Evolutionary conservation across 2,329 filamentous ascomycete genomes (phyloP), one percentile per base, ranked within the genome.

Genomic region (Parastagonospora avenae): DNA sequence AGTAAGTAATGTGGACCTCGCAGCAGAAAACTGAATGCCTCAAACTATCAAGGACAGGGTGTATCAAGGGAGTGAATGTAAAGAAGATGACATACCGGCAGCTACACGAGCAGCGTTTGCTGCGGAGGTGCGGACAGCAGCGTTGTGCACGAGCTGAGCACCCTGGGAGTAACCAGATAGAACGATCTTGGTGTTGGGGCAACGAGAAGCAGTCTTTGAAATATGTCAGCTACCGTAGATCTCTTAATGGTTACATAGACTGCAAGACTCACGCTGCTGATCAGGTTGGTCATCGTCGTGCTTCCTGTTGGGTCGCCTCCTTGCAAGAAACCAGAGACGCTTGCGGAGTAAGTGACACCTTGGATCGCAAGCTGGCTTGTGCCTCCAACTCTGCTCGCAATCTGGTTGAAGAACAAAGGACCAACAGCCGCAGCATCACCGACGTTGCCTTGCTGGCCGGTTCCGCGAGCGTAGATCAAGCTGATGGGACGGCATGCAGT

Each of bases 401-500:
- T 65, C 5, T 75, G 74, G 28, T 77, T 71, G 64, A 81, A 80
- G 65, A 84, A 78, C 1, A 76, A 73, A 3, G 81, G 81, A 1
- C 64, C 64, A 39, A 63, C 65, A 2, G 81, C 80, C 8, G 75
- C 72, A 5, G 76, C 48, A 37, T 60, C 63, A 12, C 82, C 82
- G 9, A 84, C 77, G 56, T 82, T 83, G 42, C 80, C 80, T 1
- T 62, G 46, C 65, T 83, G 79, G 2, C 74, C 77, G 4, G 82
- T 83, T 9, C 82, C 82, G 14, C 82, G 77, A 30, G 82, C 82
- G 54, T 79, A 84, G 62, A 85, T 79, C 52, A 85, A 66, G 9
- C 79, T 83, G 42, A 81, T 73, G 12, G 70, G 61, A 19, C 75
- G 76, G 67, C 79, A 81, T 31, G 59, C 52, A n/a, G 64, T 67